Evolutionary conservation across 148 eudicot genomes (phyloP).

Genomic region (Agrostemma githago): DNA sequence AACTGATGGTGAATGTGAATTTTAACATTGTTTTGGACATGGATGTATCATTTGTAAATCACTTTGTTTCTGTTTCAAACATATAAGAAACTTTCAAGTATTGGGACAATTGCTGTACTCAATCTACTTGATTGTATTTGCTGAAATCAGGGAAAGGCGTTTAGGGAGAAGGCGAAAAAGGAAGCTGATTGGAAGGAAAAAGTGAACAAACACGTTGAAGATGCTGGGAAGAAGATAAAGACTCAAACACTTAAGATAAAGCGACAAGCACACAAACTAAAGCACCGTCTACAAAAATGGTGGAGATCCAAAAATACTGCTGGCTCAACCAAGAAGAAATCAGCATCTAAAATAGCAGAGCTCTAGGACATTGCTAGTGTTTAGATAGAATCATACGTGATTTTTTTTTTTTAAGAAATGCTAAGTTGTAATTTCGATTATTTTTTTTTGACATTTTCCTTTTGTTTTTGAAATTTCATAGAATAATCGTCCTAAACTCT

Average conservation of each 20-base stretch:
- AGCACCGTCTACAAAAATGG: slow-evolving; percentile 45
- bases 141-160: slow-evolving; percentile 52
- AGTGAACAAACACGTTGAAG: slow-evolving; percentile 38
- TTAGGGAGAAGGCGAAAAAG: slow-evolving; percentile 45
- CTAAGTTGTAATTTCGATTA: no score
- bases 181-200: slow-evolving; percentile 65
- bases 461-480: no score
- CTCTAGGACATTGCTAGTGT: slow-evolving; percentile 26
- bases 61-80: no score
- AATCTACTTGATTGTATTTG: neutral
- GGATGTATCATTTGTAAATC: neutral
- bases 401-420: no score
- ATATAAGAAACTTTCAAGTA: no score
- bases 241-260: slow-evolving; percentile 44
- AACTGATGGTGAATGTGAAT: neutral
- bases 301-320: slow-evolving; percentile 48
- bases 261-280: slow-evolving; percentile 30
- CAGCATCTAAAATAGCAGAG: slow-evolving; percentile 46
- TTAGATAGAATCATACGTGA: neutral
- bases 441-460: no score
- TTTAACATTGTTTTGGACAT: neutral
- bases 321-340: slow-evolving; percentile 35
- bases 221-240: slow-evolving; percentile 46
- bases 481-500: no score
- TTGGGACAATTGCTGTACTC: neutral